Base-by-base conservation (phyloP, 306 rosid genomes). In the Luffa aegyptiaca region DNA sequence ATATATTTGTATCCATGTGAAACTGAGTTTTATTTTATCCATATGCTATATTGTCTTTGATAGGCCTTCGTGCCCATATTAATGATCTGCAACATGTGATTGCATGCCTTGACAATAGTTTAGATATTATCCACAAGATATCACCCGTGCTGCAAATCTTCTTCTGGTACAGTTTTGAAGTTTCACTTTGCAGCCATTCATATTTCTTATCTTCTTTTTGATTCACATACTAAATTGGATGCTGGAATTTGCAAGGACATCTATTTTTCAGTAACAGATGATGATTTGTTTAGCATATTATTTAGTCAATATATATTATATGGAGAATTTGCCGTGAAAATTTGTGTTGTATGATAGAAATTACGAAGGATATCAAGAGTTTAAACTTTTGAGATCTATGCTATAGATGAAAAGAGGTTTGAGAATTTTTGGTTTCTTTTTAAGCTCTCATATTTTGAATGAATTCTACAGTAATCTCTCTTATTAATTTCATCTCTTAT, bases 71-170 rank as follows among this genome's bases (percentile, higher is more conserved):
- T 41, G 72, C 55, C 44, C 66, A 37, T n/a, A 37, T 58, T n/a
- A 79, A 48, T 39, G 14, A 14, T 53, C 35, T 72, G 77, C 58
- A 72, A 72, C 6, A 52, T 72, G 18, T 52, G 78, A 57, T 81
- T 81, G 84, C 78, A 81, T 71, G 39, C 90, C 96, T 94, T 94
- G 88, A 94, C 96, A 73, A 73, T 63, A 69, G 78, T 83, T 82
- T 82, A 94, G 98, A 82, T 94, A 94, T 85, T 85, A 89, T 84
- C 98, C 97, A 33, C 96, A 94, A 76, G 98, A 94, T 79, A 89
- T 94, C 82, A 83, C 97, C 78, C 94, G 93, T 58, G 94, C 98
- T 53, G 96, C 98, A 59, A 94, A 80, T 87, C 92, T 89, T 85
- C 94, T 94, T 80, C 84, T 92, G 98, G 98, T 94, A 84, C 53